A percentile compares a stretch with the other conserved stretches of the same genome.
phyloP scores from a whole-genome alignment of 2,329 filamentous ascomycete genomes.

The Penicillium vulpinum region DNA sequence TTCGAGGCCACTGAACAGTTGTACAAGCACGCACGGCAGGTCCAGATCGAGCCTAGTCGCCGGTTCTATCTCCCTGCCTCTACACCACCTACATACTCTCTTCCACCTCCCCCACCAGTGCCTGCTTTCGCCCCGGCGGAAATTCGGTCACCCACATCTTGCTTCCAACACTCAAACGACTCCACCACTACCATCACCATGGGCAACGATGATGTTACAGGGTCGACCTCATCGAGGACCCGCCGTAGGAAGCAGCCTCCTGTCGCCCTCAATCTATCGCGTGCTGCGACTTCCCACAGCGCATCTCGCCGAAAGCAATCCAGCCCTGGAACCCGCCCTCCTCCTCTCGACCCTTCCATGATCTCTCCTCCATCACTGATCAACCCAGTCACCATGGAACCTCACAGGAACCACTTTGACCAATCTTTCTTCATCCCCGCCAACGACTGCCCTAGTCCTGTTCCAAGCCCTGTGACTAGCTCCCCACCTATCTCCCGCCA shows the following conservation, averaged over 20 bases:
- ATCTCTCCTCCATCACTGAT: conserved; percentile 41
- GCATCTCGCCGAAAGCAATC: conserved; percentile 25
- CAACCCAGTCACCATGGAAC: conserved; percentile 42
- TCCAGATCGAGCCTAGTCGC: conserved; percentile 16
- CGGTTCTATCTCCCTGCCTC: conserved; percentile 30
- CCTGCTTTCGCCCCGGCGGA: conserved; percentile 27
- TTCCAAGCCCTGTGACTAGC: conserved; percentile 34
- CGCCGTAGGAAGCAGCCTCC: conserved; percentile 36
- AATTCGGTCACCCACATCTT: conserved; percentile 21
- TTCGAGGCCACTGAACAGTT: conserved; percentile 32
- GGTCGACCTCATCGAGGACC: conserved; percentile 30
- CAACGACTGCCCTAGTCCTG: conserved; percentile 39
- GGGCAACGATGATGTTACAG: conserved; percentile 25
- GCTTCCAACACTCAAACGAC: conserved; percentile 19
- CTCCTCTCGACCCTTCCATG: conserved; percentile 40
- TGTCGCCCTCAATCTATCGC: conserved; percentile 31
- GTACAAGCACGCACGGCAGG: conserved; percentile 25
- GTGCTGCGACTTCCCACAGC: conserved; percentile 20
- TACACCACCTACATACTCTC: conserved; percentile 23
- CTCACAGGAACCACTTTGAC: conserved; percentile 41
- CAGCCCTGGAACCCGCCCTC: conserved; percentile 25
- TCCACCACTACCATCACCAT: conserved; percentile 35
- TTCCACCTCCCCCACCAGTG: conserved; percentile 24
- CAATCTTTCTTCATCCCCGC: conserved; percentile 43
- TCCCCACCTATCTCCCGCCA: conserved; percentile 35